These are phyloP conservation scores for Candida tibetensis DNA, from an alignment of 805 yeast species.

Conservation along the genomic window DNA sequence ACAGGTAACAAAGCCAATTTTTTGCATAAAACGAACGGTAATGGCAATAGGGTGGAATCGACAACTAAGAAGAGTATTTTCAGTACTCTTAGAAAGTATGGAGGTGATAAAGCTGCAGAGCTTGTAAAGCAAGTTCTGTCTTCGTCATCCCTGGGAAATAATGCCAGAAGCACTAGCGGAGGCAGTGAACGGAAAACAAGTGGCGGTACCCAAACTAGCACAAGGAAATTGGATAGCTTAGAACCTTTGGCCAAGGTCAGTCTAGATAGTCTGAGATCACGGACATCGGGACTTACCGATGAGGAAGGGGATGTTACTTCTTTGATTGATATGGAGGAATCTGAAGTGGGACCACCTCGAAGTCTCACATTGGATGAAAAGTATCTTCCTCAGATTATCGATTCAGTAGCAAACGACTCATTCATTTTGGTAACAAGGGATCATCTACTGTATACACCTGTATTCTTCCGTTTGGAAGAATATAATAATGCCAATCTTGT, in stretches of 20 bases:
- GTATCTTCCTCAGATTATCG: slow-evolving; percentile 22
- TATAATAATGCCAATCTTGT: slow-evolving; percentile 24
- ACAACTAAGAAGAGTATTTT: slow-evolving; percentile 31
- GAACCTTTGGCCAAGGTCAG: neutral
- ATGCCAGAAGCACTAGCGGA: slow-evolving; percentile 4
- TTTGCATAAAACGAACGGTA: neutral
- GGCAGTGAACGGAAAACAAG: slow-evolving; percentile 1
- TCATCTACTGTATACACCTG: slow-evolving; percentile 50
- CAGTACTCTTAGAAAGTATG: slow-evolving; percentile 39
- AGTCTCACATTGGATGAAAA: slow-evolving; percentile 17
- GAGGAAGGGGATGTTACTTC: neutral
- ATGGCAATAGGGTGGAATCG: neutral
- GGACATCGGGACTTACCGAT: neutral
- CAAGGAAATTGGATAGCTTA: neutral
- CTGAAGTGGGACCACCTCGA: neutral
- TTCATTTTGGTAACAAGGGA: slow-evolving; percentile 64
- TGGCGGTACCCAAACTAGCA: neutral
- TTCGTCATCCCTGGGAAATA: slow-evolving; percentile 4
- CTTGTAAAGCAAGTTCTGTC: slow-evolving; percentile 31
- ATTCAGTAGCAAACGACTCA: slow-evolving; percentile 8
- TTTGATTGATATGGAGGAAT: neutral
- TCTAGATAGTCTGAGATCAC: neutral
- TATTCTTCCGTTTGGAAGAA: slow-evolving; percentile 30
- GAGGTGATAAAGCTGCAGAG: slow-evolving; percentile 39
- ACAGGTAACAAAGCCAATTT: neutral